These are phyloP conservation scores for Casuarina cunninghamiana DNA, from an alignment of 306 rosid genomes.

Conservation along the genomic window DNA sequence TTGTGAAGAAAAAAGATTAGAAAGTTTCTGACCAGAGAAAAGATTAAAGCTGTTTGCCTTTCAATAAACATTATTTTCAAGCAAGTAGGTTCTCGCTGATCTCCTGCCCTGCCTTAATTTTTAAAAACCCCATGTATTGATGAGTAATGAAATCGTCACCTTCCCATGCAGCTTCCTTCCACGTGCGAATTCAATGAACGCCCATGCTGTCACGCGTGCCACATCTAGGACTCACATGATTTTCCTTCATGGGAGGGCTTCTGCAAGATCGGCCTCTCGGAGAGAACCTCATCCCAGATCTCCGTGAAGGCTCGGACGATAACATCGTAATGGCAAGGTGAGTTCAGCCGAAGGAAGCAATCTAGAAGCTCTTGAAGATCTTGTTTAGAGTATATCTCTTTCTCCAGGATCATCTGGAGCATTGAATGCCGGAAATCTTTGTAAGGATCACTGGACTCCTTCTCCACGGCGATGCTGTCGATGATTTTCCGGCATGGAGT, in stretches of 20 bases:
- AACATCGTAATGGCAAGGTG: slow-evolving; percentile 33
- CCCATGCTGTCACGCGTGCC: slow-evolving; percentile 24
- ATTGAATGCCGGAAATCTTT: slow-evolving; percentile 47
- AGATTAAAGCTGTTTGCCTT: not conserved
- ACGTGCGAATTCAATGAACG: slow-evolving; percentile 20
- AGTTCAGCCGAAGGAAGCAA: slow-evolving; percentile 53
- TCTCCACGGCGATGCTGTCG: slow-evolving; percentile 47
- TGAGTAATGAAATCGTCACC: not conserved
- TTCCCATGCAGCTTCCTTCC: slow-evolving; percentile 24
- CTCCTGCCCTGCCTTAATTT: not conserved
- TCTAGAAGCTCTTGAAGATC: slow-evolving; percentile 52
- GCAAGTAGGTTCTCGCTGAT: not conserved
- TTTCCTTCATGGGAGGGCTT: not conserved
- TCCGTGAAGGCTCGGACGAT: slow-evolving; percentile 45
- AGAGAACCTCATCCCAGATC: slow-evolving; percentile 47
- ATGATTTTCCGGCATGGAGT: slow-evolving; percentile 33
- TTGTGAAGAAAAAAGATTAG: not conserved
- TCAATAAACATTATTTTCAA: not conserved
- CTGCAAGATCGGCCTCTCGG: slow-evolving; percentile 11
- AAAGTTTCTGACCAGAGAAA: not conserved
- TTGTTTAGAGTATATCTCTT: slow-evolving; percentile 36
- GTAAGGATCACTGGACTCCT: slow-evolving; percentile 41
- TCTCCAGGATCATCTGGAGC: slow-evolving; percentile 54
- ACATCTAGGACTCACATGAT: slow-evolving; percentile 1
- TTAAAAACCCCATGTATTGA: not conserved